Evolutionary conservation across 352 stramenopile species (phyloP), one percentile per base, ranked within the genome.

Genomic region (Albugo laibachii): DNA sequence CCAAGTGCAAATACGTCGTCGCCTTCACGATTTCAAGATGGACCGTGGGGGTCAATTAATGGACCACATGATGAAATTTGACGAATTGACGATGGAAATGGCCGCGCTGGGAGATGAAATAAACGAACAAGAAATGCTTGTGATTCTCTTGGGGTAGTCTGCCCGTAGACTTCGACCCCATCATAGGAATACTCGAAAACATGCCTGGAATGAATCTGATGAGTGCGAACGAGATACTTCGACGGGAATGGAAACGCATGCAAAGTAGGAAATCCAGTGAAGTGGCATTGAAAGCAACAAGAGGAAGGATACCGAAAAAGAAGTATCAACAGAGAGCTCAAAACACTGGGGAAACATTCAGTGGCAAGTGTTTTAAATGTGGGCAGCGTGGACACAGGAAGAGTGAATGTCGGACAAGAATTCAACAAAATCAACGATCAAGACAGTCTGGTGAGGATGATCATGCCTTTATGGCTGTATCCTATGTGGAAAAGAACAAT

Each of bases 351-450:
- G 21, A 12, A 15, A n/a, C 13, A 35, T 55, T 55, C 34, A 38
- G 44, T 16, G 50, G 50, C 12, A 50, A 24, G 0, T 55, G 50
- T 35, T 50, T 24, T 35, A 12, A 36, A 2, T 55, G 50, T 39
- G 34, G 39, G 19, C n/a, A 50, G 13, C 6, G 37, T 21, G 50
- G 50, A 14, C 50, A 50, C 37, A 45, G 47, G 36, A 31, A 55
- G 20, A 4, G 2, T 14, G 34, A 50, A n/a, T 55, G 50, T 31
- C 10, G n/a, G n/a, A n/a, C n/a, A n/a, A n/a, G n/a, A n/a, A n/a
- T 18, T 19, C 36, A 51, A 36, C 13, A 15, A 41, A 13, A 39
- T 13, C 5, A 15, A 24, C 2, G 2, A 12, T 1, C 18, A 24
- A 21, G 13, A 31, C 24, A 8, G 3, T 31, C 24, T 10, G 8